Base-by-base conservation (phyloP, 768 basidiomycete genomes). In the Boletus eberwhitei region DNA sequence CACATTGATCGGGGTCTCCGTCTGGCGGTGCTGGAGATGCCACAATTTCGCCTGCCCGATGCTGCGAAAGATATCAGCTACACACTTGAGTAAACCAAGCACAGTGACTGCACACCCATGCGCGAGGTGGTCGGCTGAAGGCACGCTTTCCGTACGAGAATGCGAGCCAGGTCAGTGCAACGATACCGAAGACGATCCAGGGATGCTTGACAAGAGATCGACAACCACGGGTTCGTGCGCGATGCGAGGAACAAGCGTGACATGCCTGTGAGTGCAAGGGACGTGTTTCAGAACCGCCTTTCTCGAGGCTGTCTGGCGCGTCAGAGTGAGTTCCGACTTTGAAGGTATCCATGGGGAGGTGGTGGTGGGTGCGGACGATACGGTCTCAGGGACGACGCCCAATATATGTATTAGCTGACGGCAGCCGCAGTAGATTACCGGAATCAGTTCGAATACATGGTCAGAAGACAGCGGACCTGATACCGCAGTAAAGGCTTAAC, bases 291-390 rank as follows among this genome's bases (percentile, higher is more conserved):
- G 53, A 38, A 36, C 11, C 32, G 6, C 63, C 65, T 29, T 68
- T 65, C 54, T 69, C 67, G 19, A 62, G 55, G 32, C 31, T 48
- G 36, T 46, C 36, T 4, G 53, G 35, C 11, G 8, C 19, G 2
- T 58, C 53, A 53, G 56, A 37, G 42, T 55, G 46, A 7, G 48
- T 16, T 13, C 37, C 52, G n/a, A 29, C 32, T 42, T 58, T 62
- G 48, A 29, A 3, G 4, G 54, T 34, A 22, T 58, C 55, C 65
- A 68, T 66, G 60, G 4, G n/a, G 40, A 8, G 8, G 32, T 21
- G 32, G 17, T 19, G 2, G 36, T 38, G 8, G 5, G 29, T 24
- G n/a, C 5, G 8, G 8, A 12, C 17, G 16, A 29, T 14, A 8
- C 14, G 31, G 31, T 7, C 31, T 32, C 31, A 32, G n/a, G 22